Evolutionary conservation across 2,329 filamentous ascomycete genomes (phyloP), one percentile per base, ranked within the genome.

Genomic region (Exophiala phaeomuriformis): DNA sequence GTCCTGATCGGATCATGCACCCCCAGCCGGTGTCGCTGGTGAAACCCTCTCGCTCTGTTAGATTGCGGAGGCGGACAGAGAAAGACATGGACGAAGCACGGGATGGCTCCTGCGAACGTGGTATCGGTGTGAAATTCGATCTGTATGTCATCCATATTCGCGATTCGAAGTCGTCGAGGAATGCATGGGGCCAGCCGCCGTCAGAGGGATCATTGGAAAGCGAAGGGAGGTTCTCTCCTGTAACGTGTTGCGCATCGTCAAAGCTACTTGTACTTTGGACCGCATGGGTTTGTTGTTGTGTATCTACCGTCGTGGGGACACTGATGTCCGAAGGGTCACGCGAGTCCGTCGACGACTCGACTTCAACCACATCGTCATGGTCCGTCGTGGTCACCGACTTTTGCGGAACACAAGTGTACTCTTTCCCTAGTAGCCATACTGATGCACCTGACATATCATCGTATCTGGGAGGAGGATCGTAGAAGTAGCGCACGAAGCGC

Each of bases 1-100:
- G 93, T 2, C 93, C 93, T 4, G 91, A 96, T 55, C 93, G 79
- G 63, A 98, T 97, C 93, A 98, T 98, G 67, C 93, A 98, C 0
- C 93, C 93, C 90, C 94, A 98, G 48, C 93, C 93, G 6, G 88
- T 90, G 68, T 98, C 93, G 1, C 89, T 91, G 7, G 88, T 86
- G 70, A 97, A 98, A 3, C 88, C 90, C 29, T 78, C 77, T 53
- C 88, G 81, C 46, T 95, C 88, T 7, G 82, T 79, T 4, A 97
- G 73, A 65, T 89, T 90, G 65, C 90, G 86, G 62, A 97, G 75
- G 47, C 90, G 84, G 70, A 95, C 91, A 1, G 88, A 77, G 53
- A 97, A 81, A 2, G 88, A 94, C 74, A 97, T 81, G 5, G 82
- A 76, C 3, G 84, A 77, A 1, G 76, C 68, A 9, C 88, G 86